These are phyloP conservation scores for Cercospora sp. DNA, from an alignment of 2,329 filamentous ascomycete species.

Conservation along the genomic window DNA sequence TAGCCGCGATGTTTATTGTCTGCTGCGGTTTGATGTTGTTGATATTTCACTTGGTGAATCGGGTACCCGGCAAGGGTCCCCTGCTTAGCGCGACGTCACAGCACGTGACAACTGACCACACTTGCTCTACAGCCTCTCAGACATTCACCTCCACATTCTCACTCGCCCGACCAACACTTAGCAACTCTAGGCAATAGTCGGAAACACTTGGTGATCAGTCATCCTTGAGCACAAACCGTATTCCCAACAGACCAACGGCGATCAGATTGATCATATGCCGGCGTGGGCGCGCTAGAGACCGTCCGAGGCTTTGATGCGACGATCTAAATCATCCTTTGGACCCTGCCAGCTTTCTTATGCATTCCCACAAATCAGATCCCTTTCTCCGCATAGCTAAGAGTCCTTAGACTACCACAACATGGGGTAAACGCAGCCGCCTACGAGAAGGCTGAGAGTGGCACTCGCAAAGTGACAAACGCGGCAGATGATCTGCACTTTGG, in stretches of 20 bases:
- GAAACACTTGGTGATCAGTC: not conserved
- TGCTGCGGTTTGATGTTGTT: not conserved
- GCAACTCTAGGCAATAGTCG: not conserved
- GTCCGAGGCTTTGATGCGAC: not conserved
- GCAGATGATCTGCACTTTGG: not conserved
- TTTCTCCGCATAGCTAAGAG: not conserved
- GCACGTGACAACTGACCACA: not conserved
- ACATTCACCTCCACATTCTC: not conserved
- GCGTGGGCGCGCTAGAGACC: not conserved
- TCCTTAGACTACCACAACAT: not conserved
- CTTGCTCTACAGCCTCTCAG: not conserved
- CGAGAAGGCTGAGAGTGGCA: not conserved
- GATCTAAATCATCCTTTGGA: slow-evolving; percentile 1
- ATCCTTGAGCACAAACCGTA: not conserved
- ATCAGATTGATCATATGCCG: not conserved
- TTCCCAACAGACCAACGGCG: not conserved
- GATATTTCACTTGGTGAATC: not conserved
- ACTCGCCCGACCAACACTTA: not conserved
- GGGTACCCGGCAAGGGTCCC: not conserved
- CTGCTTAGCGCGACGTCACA: not conserved
- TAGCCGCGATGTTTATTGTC: not conserved
- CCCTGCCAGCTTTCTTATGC: not conserved
- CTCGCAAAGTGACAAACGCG: not conserved
- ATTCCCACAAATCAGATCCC: not conserved
- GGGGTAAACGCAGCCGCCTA: not conserved